phyloP scores from a whole-genome alignment of 2,329 filamentous ascomycete genomes.

The Phaeomoniella chlamydospora region DNA sequence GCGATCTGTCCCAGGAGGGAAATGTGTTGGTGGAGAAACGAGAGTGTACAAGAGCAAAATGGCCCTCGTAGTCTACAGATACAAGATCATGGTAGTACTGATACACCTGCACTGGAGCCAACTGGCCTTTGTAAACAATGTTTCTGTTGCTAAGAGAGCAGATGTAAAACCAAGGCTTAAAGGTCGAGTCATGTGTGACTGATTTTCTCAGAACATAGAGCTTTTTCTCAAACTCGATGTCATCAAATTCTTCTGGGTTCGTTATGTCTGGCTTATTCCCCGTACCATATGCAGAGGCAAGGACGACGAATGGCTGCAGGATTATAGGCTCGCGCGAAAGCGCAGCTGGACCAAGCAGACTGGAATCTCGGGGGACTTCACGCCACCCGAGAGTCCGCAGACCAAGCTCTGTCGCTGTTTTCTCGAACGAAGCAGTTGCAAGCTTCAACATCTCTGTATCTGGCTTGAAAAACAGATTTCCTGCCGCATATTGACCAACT shows the following conservation, averaged over 20 bases:
- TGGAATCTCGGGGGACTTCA: conserved; percentile 86
- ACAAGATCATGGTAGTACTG: conserved; percentile 96
- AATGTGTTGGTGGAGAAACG: conserved; percentile 98
- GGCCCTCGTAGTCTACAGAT: conserved; percentile 91
- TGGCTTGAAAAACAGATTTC: conserved; percentile 98
- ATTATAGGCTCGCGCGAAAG: conserved; percentile 90
- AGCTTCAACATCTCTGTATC: conserved; percentile 79
- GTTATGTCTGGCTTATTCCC: conserved; percentile 65
- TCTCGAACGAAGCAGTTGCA: conserved; percentile 85
- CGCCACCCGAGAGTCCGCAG: conserved; percentile 91
- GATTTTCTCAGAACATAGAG: conserved; percentile 90
- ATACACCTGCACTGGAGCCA: conserved; percentile 89
- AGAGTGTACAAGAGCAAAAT: conserved; percentile 93
- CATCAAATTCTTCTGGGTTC: conserved; percentile 69
- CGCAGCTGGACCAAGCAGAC: conserved; percentile 80
- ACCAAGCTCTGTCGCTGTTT: conserved; percentile 75
- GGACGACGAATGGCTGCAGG: conserved; percentile 86
- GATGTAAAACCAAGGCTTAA: conserved; percentile 98
- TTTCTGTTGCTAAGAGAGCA: conserved; percentile 96
- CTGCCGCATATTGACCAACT: conserved; percentile 85
- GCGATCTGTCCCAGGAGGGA: conserved; percentile 93
- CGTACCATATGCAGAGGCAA: conserved; percentile 69
- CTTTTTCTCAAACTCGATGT: conserved; percentile 77
- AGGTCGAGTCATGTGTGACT: conserved; percentile 81
- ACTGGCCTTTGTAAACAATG: conserved; percentile 97